Conservation (phyloP, 495 filamentous ascomycete genomes). For the Penicillium angulare region DNA sequence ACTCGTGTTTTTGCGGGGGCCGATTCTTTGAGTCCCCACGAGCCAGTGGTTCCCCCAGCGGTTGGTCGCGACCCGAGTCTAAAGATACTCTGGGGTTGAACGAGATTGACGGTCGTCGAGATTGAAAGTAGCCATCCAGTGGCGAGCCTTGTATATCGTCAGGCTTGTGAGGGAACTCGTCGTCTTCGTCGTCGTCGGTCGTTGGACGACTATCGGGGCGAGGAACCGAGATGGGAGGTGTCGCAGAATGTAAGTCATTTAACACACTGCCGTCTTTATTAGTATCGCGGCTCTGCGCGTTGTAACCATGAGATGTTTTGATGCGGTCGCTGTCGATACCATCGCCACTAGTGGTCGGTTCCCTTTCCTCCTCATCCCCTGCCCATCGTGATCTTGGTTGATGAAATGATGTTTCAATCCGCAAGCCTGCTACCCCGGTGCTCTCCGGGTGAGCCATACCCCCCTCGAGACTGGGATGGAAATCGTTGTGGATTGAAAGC, state of each 20-base stretch:
- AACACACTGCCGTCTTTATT: slow-evolving; percentile 47
- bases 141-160: slow-evolving; percentile 41
- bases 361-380: slow-evolving; percentile 21
- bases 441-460: slow-evolving; percentile 45
- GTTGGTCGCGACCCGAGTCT: slow-evolving; percentile 35
- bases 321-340: slow-evolving; percentile 46
- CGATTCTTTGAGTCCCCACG: slow-evolving; percentile 29
- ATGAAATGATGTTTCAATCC: slow-evolving; percentile 43
- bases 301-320: slow-evolving; percentile 41
- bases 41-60: slow-evolving; percentile 40
- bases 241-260: slow-evolving; percentile 45
- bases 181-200: slow-evolving; percentile 20
- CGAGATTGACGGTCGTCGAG: slow-evolving; percentile 41
- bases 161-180: slow-evolving; percentile 41
- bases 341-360: slow-evolving; percentile 32
- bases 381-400: slow-evolving; percentile 29
- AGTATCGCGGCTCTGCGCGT: slow-evolving; percentile 43
- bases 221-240: slow-evolving; percentile 47
- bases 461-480: slow-evolving; percentile 16
- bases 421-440: slow-evolving; percentile 38
- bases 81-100: slow-evolving; percentile 42
- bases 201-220: slow-evolving; percentile 32
- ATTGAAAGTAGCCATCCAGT: slow-evolving; percentile 43
- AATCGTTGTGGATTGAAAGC: slow-evolving; percentile 15
- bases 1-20: slow-evolving; percentile 31